phyloP scores from a whole-genome alignment of 108 stramenopile species.

The Pelagomonas calceolata region DNA sequence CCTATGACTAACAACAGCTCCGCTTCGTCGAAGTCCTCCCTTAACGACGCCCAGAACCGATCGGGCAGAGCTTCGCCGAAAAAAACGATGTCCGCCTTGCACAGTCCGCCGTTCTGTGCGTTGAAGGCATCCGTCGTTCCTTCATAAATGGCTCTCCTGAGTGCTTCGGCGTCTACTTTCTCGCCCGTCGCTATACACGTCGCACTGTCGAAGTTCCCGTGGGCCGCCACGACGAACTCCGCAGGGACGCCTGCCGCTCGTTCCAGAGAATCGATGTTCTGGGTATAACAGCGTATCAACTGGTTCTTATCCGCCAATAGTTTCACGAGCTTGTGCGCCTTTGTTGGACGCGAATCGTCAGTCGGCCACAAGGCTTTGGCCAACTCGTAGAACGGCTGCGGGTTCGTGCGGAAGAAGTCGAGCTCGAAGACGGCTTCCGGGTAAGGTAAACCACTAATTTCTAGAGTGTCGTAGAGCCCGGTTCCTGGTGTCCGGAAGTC shows the following conservation, averaged over 20 bases:
- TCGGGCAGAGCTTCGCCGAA: constrained; percentile 40
- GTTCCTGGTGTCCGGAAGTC: constrained; percentile 83
- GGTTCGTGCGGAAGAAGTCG: constrained; percentile 44
- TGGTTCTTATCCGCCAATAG: constrained; percentile 59
- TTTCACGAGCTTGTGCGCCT: constrained; percentile 73
- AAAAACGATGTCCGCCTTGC: constrained; percentile 48
- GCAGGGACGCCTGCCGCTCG: constrained; percentile 57
- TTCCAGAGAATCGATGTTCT: constrained; percentile 87
- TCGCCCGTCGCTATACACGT: not conserved
- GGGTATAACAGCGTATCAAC: constrained; percentile 68
- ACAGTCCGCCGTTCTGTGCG: constrained; percentile 15
- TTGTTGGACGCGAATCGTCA: constrained; percentile 61
- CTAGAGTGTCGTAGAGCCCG: constrained; percentile 76
- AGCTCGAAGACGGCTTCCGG: constrained; percentile 88
- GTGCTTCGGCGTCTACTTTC: not conserved
- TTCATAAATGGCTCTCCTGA: not conserved
- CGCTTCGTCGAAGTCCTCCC: constrained; percentile 22
- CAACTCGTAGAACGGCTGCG: constrained; percentile 26
- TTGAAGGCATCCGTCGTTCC: not conserved
- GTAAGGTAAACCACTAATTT: constrained; percentile 63
- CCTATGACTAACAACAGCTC: constrained; percentile 40
- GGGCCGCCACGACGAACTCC: constrained; percentile 74
- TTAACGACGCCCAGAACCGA: constrained; percentile 12
- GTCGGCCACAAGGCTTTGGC: constrained; percentile 62
- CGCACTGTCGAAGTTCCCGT: constrained; percentile 57